phyloP scores from a whole-genome alignment of 176 grass and related monocot species.

The Lolium perenne region DNA sequence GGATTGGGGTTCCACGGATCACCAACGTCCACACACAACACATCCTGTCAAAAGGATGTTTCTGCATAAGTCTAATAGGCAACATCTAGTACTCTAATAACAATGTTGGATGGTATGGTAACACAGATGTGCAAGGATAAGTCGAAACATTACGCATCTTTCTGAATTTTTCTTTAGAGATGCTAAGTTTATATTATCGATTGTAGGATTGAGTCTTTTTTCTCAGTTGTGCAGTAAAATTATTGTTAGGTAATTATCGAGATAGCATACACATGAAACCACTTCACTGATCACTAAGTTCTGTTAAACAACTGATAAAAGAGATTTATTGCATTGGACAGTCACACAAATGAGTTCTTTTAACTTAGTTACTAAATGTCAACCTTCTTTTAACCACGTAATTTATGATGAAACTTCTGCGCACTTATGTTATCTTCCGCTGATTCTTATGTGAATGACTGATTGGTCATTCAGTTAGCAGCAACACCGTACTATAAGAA shows the following conservation, averaged over 20 bases:
- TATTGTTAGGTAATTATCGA: neutral
- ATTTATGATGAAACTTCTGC: too few relatives aligned
- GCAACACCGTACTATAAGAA: neutral
- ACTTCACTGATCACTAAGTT: neutral
- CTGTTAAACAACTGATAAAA: too few relatives aligned
- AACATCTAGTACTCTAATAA: neutral
- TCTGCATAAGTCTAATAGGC: neutral
- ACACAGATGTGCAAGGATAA: neutral
- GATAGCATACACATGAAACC: neutral
- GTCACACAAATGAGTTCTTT: too few relatives aligned
- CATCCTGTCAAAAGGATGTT: slow-evolving; percentile 68
- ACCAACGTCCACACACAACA: slow-evolving; percentile 88
- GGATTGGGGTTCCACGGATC: slow-evolving; percentile 90
- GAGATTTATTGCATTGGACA: too few relatives aligned
- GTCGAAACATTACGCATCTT: neutral
- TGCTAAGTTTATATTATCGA: neutral
- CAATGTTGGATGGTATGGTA: neutral
- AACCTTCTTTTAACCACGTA: too few relatives aligned
- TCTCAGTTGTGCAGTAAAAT: neutral
- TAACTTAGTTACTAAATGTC: too few relatives aligned
- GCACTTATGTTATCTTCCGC: too few relatives aligned
- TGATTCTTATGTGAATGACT: too few relatives aligned
- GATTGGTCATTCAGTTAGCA: too few relatives aligned
- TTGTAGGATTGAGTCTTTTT: too few relatives aligned
- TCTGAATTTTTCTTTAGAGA: neutral